Percentiles rank a stretch among this genome's conserved stretches.
phyloP scores from a whole-genome alignment of 163 green algal species.

The Chlorella variabilis region DNA sequence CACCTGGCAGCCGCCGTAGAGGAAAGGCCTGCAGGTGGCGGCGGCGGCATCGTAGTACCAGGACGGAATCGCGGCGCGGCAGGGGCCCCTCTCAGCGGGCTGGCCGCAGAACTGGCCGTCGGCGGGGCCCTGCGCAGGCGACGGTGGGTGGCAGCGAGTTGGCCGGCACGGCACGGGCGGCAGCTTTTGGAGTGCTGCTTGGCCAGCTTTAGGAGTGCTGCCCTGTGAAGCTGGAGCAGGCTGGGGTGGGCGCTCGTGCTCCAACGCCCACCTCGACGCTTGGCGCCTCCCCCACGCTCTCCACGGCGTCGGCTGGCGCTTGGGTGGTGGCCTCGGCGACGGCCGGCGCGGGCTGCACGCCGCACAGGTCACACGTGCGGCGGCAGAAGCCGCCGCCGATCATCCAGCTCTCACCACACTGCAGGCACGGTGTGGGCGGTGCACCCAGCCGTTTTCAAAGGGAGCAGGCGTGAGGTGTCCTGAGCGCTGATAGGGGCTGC shows the following conservation, averaged over 20 bases:
- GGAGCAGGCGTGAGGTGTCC: neutral
- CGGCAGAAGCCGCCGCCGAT: conserved; percentile 10
- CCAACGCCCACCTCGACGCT: too few species aligned
- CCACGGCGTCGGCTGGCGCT: neutral
- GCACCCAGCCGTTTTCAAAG: too few species aligned
- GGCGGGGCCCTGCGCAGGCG: neutral
- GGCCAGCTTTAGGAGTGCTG: too few species aligned
- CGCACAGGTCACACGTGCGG: conserved; percentile 15
- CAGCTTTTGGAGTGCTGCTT: too few species aligned
- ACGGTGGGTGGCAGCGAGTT: too few species aligned
- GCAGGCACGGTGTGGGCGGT: neutral
- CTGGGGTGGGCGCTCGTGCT: too few species aligned
- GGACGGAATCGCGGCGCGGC: conserved; percentile 15
- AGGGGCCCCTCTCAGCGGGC: neutral
- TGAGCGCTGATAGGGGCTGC: too few species aligned
- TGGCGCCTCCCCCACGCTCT: neutral
- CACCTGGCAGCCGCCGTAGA: conserved; percentile 35
- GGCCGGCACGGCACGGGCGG: too few species aligned
- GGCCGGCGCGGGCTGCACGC: neutral
- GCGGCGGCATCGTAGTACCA: conserved; percentile 23
- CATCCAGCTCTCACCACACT: conserved; percentile 24
- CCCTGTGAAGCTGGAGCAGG: too few species aligned
- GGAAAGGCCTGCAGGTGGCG: conserved; percentile 12
- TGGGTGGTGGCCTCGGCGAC: neutral
- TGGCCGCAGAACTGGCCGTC: conserved; percentile 14